Conservation (phyloP, 176 grass and related monocot genomes). For the Avena insularis region DNA sequence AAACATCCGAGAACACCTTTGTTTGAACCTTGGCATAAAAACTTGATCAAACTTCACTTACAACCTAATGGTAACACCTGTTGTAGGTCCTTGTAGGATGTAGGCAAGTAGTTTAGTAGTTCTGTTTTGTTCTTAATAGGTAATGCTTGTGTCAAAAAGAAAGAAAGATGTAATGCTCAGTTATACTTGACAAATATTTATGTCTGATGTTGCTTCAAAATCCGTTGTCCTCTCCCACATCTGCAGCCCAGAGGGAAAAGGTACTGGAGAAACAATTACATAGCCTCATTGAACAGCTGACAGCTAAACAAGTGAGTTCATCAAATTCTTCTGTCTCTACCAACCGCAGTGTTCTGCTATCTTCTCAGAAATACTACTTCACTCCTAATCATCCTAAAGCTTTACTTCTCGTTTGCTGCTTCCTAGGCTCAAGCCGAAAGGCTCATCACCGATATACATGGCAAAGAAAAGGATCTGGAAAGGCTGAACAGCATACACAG, state of each 20-base stretch:
- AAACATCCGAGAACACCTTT: not conserved
- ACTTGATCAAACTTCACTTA: not conserved
- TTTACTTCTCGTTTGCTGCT: constrained; percentile 3
- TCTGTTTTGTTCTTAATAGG: not conserved
- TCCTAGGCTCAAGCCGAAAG: constrained; percentile 82
- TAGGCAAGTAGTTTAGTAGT: not conserved
- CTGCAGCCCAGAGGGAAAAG: constrained; percentile 92
- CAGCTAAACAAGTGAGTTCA: constrained; percentile 77
- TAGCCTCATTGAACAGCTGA: constrained; percentile 92
- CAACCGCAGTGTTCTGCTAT: not conserved
- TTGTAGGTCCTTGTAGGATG: constrained; percentile 8
- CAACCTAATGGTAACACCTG: not conserved
- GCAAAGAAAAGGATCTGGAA: constrained; percentile 87
- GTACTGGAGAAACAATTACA: constrained; percentile 86
- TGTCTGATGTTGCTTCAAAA: not conserved
- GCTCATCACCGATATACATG: constrained; percentile 60
- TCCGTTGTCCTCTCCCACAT: constrained; percentile 33
- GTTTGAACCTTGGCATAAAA: constrained; percentile 14
- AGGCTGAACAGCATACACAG: constrained; percentile 57
- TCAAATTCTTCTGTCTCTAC: not conserved
- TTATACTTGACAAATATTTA: not conserved
- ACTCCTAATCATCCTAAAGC: not conserved
- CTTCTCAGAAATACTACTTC: not conserved
- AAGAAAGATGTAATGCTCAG: not conserved
- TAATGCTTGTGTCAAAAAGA: too few species aligned